Evolutionary conservation across 1,139 yeast species (phyloP).

Genomic region (Candida sp.): DNA sequence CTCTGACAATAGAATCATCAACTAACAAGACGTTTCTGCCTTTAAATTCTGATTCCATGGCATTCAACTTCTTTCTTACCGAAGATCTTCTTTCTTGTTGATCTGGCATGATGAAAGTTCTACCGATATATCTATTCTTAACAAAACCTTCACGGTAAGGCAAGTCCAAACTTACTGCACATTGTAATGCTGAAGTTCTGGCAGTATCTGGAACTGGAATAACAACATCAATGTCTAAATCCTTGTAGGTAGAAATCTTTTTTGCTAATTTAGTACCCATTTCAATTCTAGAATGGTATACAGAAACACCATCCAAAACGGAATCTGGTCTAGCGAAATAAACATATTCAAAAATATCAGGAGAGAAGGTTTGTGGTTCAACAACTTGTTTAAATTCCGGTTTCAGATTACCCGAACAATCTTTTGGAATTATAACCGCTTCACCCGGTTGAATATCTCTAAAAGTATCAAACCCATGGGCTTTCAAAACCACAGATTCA

Average conservation of each 20-base stretch:
- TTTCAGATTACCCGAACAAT: constrained; percentile 31
- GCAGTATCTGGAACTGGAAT: constrained; percentile 99
- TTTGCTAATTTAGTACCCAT: constrained; percentile 92
- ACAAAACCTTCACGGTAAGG: constrained; percentile 98
- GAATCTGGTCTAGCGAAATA: constrained; percentile 98
- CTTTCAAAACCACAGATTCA: constrained; percentile 91
- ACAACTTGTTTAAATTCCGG: constrained; percentile 90
- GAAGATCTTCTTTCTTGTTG: constrained; percentile 93
- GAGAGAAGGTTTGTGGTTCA: constrained; percentile 76
- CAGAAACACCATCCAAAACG: constrained; percentile 92
- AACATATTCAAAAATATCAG: constrained; percentile 96
- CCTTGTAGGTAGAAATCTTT: constrained; percentile 52
- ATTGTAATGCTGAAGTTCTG: constrained; percentile 89
- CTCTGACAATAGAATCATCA: constrained; percentile 96
- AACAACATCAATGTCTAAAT: constrained; percentile 81
- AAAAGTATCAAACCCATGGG: constrained; percentile 82
- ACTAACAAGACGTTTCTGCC: constrained; percentile 87
- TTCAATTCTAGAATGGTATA: constrained; percentile 85
- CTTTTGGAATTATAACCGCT: constrained; percentile 88
- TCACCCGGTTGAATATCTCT: constrained; percentile 92
- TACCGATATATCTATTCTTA: constrained; percentile 93
- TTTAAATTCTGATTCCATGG: constrained; percentile 91
- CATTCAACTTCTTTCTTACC: constrained; percentile 91
- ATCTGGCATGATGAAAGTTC: constrained; percentile 98
- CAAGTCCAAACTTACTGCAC: constrained; percentile 74